Evolutionary conservation across 768 basidiomycete genomes (phyloP).

Genomic region (Boletus edulis): DNA sequence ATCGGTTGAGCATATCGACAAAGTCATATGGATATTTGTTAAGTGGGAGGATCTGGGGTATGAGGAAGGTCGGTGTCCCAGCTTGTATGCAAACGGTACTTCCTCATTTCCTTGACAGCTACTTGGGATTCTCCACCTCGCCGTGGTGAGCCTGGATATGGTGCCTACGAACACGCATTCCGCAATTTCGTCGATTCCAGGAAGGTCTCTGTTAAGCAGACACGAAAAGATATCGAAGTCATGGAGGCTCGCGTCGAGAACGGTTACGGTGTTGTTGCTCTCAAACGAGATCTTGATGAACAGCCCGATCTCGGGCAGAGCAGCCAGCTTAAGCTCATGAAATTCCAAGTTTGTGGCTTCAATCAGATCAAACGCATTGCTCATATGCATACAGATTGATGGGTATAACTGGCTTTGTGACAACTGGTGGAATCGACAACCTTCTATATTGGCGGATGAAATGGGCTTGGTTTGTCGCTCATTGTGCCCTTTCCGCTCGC

Average conservation of each 20-base stretch:
- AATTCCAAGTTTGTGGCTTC: constrained; percentile 66
- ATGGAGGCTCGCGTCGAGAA: constrained; percentile 57
- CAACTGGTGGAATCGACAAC: constrained; percentile 86
- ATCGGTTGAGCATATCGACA: constrained; percentile 48
- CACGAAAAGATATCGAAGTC: constrained; percentile 37
- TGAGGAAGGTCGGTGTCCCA: constrained; percentile 65
- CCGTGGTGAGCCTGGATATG: constrained; percentile 51
- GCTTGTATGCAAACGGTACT: neutral
- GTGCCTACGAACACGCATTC: constrained; percentile 68
- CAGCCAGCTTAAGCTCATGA: constrained; percentile 67
- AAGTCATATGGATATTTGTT: constrained; percentile 79
- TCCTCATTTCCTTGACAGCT: constrained; percentile 43
- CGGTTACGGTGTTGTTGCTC: constrained; percentile 49
- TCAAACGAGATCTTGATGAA: constrained; percentile 40
- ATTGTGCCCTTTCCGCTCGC: neutral
- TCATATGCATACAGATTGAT: constrained; percentile 50
- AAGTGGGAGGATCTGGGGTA: constrained; percentile 97
- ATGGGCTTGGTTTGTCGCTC: constrained; percentile 77
- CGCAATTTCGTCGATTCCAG: constrained; percentile 61
- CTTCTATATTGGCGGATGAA: constrained; percentile 93
- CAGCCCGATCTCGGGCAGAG: constrained; percentile 71
- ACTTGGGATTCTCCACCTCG: constrained; percentile 91
- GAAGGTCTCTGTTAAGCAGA: constrained; percentile 53
- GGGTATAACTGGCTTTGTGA: constrained; percentile 83
- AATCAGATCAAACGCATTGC: neutral